phyloP scores from a whole-genome alignment of 2,329 filamentous ascomycete genomes.

The Neonectria punicea region DNA sequence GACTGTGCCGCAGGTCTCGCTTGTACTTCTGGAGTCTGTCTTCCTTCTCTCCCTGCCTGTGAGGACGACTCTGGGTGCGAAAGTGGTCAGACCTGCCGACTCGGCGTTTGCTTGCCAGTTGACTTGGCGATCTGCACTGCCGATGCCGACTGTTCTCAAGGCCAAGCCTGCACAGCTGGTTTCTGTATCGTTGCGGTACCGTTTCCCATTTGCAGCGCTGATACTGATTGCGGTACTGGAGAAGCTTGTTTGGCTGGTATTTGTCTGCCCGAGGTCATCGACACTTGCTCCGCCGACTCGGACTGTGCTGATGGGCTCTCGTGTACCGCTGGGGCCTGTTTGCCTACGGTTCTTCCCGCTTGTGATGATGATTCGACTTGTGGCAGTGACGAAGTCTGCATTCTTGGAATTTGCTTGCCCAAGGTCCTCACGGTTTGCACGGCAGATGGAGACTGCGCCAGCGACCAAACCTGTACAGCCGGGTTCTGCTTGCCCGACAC shows the following conservation, averaged over 20 bases:
- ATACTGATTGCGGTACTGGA: not conserved
- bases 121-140: not conserved
- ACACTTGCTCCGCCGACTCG: not conserved
- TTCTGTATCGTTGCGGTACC: not conserved
- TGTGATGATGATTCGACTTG: conserved; percentile 1
- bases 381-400: not conserved
- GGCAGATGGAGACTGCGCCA: not conserved
- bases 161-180: not conserved
- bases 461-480: conserved; percentile 3
- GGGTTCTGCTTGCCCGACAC: conserved; percentile 11
- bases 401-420: conserved; percentile 5
- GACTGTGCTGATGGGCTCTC: not conserved
- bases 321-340: not conserved
- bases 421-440: not conserved
- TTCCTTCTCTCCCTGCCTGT: not conserved
- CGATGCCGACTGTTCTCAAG: not conserved
- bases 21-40: conserved; percentile 8
- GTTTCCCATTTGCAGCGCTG: not conserved
- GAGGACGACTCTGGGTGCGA: not conserved
- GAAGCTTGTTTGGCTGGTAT: not conserved
- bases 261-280: not conserved
- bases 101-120: conserved; percentile 1
- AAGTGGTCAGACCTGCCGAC: not conserved
- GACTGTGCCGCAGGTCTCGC: not conserved
- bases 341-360: not conserved